These are phyloP conservation scores for Oryza meridionalis DNA, from an alignment of 176 grass and related monocot genomes.

Conservation along the genomic window DNA sequence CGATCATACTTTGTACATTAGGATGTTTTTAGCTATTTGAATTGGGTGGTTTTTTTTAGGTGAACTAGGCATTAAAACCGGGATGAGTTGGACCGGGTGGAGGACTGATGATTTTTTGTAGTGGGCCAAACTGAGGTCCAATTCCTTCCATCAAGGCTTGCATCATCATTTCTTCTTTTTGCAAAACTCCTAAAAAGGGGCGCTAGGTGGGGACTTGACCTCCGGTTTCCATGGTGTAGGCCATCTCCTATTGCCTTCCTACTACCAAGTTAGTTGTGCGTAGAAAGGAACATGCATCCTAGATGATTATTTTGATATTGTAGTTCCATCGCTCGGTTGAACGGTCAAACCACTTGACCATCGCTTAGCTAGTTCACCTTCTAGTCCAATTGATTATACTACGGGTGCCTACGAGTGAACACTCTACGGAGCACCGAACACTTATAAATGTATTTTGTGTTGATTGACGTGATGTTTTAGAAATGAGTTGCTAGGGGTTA, in stretches of 20 bases:
- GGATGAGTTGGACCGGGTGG: not conserved
- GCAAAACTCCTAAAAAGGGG: not conserved
- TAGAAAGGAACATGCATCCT: not conserved
- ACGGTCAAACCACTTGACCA: not conserved
- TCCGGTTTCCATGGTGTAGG: not conserved
- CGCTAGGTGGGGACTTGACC: not conserved
- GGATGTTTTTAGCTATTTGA: not conserved
- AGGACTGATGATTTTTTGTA: not conserved
- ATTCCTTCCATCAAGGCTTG: no score
- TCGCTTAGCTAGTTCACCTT: not conserved
- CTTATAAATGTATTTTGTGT: no score
- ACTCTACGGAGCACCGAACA: no score
- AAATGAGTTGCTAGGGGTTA: no score
- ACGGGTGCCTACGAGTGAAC: no score
- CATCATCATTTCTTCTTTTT: not conserved
- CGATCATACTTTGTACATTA: not conserved
- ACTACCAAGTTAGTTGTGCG: no score
- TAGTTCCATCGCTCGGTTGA: not conserved
- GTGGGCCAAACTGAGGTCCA: no score
- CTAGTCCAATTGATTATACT: no score
- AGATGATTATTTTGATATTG: not conserved
- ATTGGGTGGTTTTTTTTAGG: not conserved
- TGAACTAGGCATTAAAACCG: not conserved
- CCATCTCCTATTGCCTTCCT: no score
- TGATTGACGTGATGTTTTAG: no score